phyloP scores from a whole-genome alignment of 208 protist species.

The Crithidia mellificae region DNA sequence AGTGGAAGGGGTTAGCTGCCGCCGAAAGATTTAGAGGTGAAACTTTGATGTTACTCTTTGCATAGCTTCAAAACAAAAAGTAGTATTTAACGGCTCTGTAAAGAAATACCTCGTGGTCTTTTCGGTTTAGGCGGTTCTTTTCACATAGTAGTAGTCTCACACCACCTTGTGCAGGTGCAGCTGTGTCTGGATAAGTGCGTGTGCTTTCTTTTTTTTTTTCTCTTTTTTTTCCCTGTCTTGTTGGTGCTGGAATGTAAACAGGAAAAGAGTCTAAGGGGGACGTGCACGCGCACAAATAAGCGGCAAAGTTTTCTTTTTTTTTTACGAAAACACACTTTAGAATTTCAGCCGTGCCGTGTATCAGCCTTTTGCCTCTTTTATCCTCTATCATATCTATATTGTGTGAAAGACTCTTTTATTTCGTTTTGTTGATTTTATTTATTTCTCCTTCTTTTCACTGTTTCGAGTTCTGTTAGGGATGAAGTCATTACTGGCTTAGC shows the following conservation, averaged over 20 bases:
- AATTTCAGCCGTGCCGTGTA: neutral
- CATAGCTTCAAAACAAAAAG: too few relatives aligned
- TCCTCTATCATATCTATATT: neutral
- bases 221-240: neutral
- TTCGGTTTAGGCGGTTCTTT: neutral
- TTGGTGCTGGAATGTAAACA: neutral
- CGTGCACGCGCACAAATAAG: too few relatives aligned
- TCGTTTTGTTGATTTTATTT: conserved; percentile 7
- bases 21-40: neutral
- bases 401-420: neutral
- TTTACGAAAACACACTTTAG: too few relatives aligned
- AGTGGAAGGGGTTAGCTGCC: neutral
- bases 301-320: too few relatives aligned
- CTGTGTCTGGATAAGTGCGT: neutral
- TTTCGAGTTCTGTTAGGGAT: conserved; percentile 9
- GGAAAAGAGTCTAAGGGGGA: neutral
- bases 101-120: neutral
- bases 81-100: neutral
- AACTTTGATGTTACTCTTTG: too few relatives aligned
- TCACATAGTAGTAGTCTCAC: conserved; percentile 1
- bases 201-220: neutral
- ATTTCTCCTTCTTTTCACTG: conserved; percentile 25
- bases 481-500: conserved; percentile 13
- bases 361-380: neutral
- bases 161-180: neutral